Base-by-base conservation (phyloP, 2,329 filamentous ascomycete species). In the Fusarium coicis region DNA sequence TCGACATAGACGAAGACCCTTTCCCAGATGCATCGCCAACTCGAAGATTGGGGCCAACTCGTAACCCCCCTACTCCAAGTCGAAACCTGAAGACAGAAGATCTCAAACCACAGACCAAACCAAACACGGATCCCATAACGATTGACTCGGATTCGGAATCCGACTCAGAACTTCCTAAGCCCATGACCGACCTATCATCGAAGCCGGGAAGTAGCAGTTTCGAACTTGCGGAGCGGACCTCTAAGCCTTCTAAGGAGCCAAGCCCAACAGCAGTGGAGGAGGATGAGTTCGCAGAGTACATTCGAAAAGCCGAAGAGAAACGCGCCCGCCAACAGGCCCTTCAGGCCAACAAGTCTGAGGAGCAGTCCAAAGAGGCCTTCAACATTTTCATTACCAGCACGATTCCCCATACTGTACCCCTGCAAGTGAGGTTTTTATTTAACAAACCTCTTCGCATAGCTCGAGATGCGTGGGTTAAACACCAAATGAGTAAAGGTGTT, bases 391-490 rank as follows among this genome's bases (percentile, higher is more conserved):
- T 98, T 70, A 88, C 86, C 1, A 93, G 95, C 0, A 82, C 85
- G 6, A 87, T 98, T 10, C 85, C 88, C 2, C 85, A 86, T 49
- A 89, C 92, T 1, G 87, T 83, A 30, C 82, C 89, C 28, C 52
- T 79, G 58, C 14, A 79, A 36, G 84, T 93, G 57, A 90, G 87
- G 55, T 89, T 93, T 43, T 90, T 89, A 74, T 86, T 93, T 67
- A 89, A 88, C 39, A 93, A 93, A 77, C 85, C 88, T 5, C 84
- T 98, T 10, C 87, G 88, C 68, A 84, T 92, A 63, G 89, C 95
- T 10, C 88, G 91, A 46, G 80, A 89, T 42, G 89, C 88, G 18
- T 98, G 94, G 93, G 89, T 92, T 75, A 82, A 85, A 18, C 86
- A 87, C 60, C 92, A 95, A 78, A 80, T 80, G 4, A 87, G 81